A percentile compares a stretch with the other conserved stretches of the same genome.
These are phyloP conservation scores for Luffa acutangula DNA, from an alignment of 306 rosid genomes.

Conservation along the genomic window DNA sequence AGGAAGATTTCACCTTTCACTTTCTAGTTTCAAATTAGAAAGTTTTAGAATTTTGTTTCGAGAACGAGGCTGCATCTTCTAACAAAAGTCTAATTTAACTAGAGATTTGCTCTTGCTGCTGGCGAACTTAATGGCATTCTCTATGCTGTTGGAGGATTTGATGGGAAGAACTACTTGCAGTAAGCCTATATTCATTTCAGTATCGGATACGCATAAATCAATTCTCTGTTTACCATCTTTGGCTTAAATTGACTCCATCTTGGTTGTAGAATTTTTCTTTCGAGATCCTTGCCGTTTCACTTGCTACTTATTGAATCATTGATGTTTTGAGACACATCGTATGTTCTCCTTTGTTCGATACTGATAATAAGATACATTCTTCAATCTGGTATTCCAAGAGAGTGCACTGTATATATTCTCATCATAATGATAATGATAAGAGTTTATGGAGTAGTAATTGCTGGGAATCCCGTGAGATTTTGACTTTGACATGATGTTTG, in stretches of 20 bases:
- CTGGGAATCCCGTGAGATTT: background rate
- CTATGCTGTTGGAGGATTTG: slow-evolving; percentile 38
- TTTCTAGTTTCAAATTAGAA: background rate
- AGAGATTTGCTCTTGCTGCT: slow-evolving; percentile 33
- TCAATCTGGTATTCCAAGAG: background rate
- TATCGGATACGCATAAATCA: background rate
- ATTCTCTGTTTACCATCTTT: background rate
- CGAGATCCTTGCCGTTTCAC: background rate
- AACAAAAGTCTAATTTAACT: background rate
- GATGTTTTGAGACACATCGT: background rate
- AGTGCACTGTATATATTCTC: background rate
- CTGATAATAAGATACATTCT: background rate
- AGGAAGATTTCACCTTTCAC: background rate
- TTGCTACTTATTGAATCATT: background rate
- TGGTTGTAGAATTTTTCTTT: background rate
- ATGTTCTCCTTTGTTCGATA: background rate
- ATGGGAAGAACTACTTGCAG: slow-evolving; percentile 27
- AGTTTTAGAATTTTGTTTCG: background rate
- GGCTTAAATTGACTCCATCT: background rate
- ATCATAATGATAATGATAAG: too few relatives aligned
- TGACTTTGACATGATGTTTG: background rate
- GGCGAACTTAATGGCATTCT: slow-evolving; percentile 18
- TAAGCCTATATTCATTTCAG: slow-evolving; percentile 1
- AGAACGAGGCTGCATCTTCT: background rate
- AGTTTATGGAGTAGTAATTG: background rate